Evolutionary conservation across 23 red algal species (phyloP).

Genomic region (Rhodosorus marinus): DNA sequence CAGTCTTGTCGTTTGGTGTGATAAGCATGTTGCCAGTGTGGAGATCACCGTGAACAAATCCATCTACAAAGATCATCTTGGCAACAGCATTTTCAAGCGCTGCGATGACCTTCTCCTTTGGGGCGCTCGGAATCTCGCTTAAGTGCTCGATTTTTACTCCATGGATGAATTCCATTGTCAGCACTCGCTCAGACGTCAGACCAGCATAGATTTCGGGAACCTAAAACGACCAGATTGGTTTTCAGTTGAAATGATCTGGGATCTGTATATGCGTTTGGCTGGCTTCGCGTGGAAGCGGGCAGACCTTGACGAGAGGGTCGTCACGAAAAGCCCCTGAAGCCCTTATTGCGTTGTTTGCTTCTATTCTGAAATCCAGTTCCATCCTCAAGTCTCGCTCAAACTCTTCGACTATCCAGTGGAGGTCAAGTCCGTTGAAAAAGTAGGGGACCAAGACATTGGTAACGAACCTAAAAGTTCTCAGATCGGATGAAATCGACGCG

Average conservation of each 20-base stretch:
- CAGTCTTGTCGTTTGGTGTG: too few species aligned
- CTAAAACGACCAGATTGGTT: too few species aligned
- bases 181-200: slow-evolving; percentile 8
- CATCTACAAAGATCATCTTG: slow-evolving; percentile 42
- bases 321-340: slow-evolving; percentile 7
- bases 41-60: slow-evolving; percentile 77
- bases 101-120: background rate
- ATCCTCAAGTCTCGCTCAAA: slow-evolving; percentile 17
- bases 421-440: slow-evolving; percentile 12
- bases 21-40: slow-evolving; percentile 78
- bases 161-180: slow-evolving; percentile 52
- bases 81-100: slow-evolving; percentile 14
- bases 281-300: too few species aligned
- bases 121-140: too few species aligned
- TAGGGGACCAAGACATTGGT: slow-evolving; percentile 13
- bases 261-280: too few species aligned
- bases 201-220: slow-evolving; percentile 26
- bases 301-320: slow-evolving; percentile 7
- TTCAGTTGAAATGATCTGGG: too few species aligned
- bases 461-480: slow-evolving; percentile 18
- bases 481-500: slow-evolving; percentile 16
- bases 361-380: slow-evolving; percentile 50
- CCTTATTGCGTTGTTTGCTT: slow-evolving; percentile 18
- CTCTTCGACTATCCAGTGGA: slow-evolving; percentile 39
- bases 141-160: too few species aligned